These are phyloP conservation scores for Tausonia pullulans DNA, from an alignment of 1,284 basidiomycete genomes.

Conservation along the genomic window DNA sequence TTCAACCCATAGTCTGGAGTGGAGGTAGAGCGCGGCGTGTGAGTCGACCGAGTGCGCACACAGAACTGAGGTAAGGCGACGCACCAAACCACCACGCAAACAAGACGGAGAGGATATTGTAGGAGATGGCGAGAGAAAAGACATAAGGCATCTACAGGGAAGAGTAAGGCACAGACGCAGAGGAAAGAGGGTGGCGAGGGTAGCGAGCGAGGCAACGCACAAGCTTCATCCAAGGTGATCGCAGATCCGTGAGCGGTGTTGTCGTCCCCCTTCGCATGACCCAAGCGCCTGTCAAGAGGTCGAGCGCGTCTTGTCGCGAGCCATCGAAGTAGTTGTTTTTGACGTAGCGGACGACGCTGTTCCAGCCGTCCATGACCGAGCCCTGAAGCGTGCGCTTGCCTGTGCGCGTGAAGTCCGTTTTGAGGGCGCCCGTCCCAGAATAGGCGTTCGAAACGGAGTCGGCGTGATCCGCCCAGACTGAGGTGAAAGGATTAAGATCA, in stretches of 20 bases:
- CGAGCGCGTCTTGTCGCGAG: constrained; percentile 65
- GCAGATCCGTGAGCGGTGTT: constrained; percentile 61
- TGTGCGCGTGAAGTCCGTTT: constrained; percentile 92
- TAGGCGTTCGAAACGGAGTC: constrained; percentile 86
- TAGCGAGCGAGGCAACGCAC: constrained; percentile 41
- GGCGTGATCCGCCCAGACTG: constrained; percentile 97
- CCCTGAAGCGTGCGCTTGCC: constrained; percentile 78
- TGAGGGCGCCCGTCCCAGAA: constrained; percentile 88
- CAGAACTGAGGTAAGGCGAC: not conserved
- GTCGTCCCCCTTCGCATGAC: constrained; percentile 57
- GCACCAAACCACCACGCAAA: not conserved
- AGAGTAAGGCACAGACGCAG: not conserved
- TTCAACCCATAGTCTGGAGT: not conserved
- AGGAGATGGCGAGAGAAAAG: constrained; percentile 56
- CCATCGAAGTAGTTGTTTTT: constrained; percentile 99
- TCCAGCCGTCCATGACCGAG: constrained; percentile 72
- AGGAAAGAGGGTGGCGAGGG: too few species aligned
- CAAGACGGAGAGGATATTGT: not conserved
- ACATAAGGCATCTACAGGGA: constrained; percentile 63
- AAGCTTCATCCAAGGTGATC: constrained; percentile 68
- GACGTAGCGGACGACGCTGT: constrained; percentile 75
- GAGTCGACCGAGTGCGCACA: not conserved
- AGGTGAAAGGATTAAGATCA: constrained; percentile 16
- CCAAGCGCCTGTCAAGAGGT: constrained; percentile 88
- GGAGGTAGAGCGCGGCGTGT: not conserved